Evolutionary conservation across 129 eudicot genomes (phyloP).

Genomic region (Ambrosia trifida): DNA sequence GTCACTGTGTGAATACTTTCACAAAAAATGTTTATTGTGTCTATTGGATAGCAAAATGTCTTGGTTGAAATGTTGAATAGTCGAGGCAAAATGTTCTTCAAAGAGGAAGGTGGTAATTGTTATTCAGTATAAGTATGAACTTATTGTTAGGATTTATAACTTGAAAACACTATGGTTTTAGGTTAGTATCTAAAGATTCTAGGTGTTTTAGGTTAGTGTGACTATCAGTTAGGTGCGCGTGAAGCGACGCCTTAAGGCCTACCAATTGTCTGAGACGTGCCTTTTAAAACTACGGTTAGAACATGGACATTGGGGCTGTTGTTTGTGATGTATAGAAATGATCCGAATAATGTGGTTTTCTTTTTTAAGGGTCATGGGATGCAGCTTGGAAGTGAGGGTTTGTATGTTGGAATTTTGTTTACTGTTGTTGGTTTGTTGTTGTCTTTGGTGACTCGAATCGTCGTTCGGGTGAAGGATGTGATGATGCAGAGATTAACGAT

Average conservation of each 20-base stretch:
- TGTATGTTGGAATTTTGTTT: conserved; percentile 69
- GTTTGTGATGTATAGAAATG: conserved; percentile 56
- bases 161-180: not conserved
- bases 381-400: conserved; percentile 88
- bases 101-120: conserved; percentile 61
- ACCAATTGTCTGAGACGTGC: no score
- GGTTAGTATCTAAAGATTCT: not conserved
- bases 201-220: not conserved
- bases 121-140: no score
- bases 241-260: no score
- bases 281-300: not conserved
- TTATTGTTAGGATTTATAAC: not conserved
- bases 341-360: conserved; percentile 58
- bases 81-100: no score
- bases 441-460: conserved; percentile 49
- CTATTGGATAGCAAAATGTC: no score
- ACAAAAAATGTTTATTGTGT: no score
- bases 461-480: conserved; percentile 50
- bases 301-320: conserved; percentile 35
- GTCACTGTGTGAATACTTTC: no score
- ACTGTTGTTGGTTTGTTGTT: no score
- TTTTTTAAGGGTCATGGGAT: conserved; percentile 85
- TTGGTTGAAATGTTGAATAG: no score
- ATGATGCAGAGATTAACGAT: conserved; percentile 59
- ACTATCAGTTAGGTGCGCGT: not conserved